These are phyloP conservation scores for Gamsiella multidivaricata DNA, from an alignment of 192 early-diverging fungal species.

Conservation along the genomic window DNA sequence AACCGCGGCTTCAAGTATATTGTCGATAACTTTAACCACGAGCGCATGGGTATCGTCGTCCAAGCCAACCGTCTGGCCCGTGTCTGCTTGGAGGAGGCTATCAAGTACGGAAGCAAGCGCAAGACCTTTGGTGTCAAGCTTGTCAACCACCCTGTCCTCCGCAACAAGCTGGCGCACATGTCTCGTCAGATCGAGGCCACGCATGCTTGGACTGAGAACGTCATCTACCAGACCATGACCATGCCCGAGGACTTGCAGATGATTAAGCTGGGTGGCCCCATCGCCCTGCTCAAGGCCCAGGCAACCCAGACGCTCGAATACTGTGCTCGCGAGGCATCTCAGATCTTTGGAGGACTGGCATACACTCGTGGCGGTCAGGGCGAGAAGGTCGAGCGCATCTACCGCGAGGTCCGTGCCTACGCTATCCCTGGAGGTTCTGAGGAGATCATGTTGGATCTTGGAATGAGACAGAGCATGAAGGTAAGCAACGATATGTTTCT, in stretches of 20 bases:
- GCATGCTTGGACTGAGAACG: slow-evolving; percentile 83
- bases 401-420: slow-evolving; percentile 86
- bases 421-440: slow-evolving; percentile 91
- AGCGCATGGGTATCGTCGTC: slow-evolving; percentile 83
- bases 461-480: slow-evolving; percentile 82
- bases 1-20: slow-evolving; percentile 85
- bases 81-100: slow-evolving; percentile 85
- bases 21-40: slow-evolving; percentile 83
- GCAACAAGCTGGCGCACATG: slow-evolving; percentile 87
- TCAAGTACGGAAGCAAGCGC: slow-evolving; percentile 87
- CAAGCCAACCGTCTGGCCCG: slow-evolving; percentile 88
- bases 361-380: slow-evolving; percentile 82
- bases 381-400: slow-evolving; percentile 83
- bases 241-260: slow-evolving; percentile 80
- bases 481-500: slow-evolving; percentile 58
- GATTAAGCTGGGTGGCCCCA: slow-evolving; percentile 84
- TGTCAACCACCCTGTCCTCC: slow-evolving; percentile 86
- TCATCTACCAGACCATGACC: slow-evolving; percentile 75
- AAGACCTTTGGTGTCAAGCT: slow-evolving; percentile 89
- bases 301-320: slow-evolving; percentile 88
- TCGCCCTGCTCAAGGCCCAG: slow-evolving; percentile 88
- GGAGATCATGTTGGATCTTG: slow-evolving; percentile 91
- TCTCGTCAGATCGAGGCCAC: slow-evolving; percentile 86
- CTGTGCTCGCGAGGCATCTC: slow-evolving; percentile 88
- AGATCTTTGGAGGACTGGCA: slow-evolving; percentile 89